A percentile compares a stretch with the other conserved stretches of the same genome.
phyloP scores from a whole-genome alignment of 163 green algal species.

The Chloromonas sp. region DNA sequence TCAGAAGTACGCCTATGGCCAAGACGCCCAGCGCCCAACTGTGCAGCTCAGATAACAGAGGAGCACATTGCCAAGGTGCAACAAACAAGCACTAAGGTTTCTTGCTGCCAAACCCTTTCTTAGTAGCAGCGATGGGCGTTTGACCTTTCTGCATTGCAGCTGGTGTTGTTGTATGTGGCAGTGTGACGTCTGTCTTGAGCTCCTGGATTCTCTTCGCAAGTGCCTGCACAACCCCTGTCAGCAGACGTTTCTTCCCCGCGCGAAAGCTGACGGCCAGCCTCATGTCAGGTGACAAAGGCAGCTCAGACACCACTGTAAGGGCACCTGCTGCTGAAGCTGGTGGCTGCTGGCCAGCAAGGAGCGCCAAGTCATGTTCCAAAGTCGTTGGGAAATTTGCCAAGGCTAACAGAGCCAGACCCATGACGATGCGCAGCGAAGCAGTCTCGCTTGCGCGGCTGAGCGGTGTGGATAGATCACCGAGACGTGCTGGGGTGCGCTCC shows the following conservation, averaged over 20 bases:
- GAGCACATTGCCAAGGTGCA: no score
- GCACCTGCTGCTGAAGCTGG: no score
- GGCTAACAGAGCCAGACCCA: neutral
- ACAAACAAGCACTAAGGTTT: neutral
- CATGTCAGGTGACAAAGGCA: neutral
- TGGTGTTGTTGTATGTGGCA: neutral
- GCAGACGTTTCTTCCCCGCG: neutral
- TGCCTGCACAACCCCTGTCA: neutral
- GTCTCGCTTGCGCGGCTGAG: neutral
- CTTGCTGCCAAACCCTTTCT: neutral
- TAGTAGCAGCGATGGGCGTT: neutral
- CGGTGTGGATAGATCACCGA: neutral
- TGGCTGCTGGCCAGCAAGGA: neutral
- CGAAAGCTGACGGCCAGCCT: neutral
- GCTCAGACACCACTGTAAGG: neutral
- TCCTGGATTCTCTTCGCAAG: neutral
- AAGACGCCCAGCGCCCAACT: no score
- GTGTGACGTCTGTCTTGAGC: neutral
- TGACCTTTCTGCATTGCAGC: neutral
- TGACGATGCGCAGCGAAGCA: neutral
- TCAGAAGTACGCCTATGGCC: no score
- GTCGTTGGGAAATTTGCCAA: neutral
- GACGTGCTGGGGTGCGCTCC: neutral
- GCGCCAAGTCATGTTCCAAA: neutral
- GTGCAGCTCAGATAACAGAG: no score